These are phyloP conservation scores for Coemansia sp. DNA, from an alignment of 192 early-diverging fungal species.

Conservation along the genomic window DNA sequence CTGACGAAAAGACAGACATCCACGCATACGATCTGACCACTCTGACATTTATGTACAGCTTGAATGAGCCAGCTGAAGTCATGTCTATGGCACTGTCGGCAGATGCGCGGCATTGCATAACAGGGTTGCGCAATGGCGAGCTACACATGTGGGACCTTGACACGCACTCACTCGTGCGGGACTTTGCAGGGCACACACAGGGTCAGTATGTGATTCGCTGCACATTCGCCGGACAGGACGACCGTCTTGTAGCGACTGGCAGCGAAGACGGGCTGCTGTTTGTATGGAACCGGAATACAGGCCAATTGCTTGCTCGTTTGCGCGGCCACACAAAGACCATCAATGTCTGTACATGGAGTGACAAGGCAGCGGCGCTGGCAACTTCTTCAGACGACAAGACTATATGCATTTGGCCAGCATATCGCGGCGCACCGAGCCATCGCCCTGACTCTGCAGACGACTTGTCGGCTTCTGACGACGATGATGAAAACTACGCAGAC, in stretches of 20 bases:
- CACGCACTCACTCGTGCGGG: constrained; percentile 65
- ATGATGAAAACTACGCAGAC: not conserved
- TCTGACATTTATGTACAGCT: constrained; percentile 49
- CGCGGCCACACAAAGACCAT: constrained; percentile 43
- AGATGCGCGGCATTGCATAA: constrained; percentile 60
- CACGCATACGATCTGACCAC: constrained; percentile 51
- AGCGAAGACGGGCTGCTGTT: constrained; percentile 69
- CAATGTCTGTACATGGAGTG: constrained; percentile 48
- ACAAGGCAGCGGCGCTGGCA: constrained; percentile 29
- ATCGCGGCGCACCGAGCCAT: constrained; percentile 43
- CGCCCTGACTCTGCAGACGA: not conserved
- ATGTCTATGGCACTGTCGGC: constrained; percentile 68
- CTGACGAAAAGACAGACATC: constrained; percentile 41
- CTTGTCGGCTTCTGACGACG: not conserved
- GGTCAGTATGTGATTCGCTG: constrained; percentile 87
- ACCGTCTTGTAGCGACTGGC: constrained; percentile 85
- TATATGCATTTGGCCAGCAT: constrained; percentile 50
- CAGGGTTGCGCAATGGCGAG: constrained; percentile 58
- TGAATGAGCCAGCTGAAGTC: constrained; percentile 50
- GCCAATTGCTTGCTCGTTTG: constrained; percentile 32
- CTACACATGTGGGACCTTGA: constrained; percentile 89
- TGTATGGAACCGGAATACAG: constrained; percentile 52
- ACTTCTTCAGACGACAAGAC: constrained; percentile 51
- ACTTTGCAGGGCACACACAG: constrained; percentile 75
- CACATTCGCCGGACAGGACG: constrained; percentile 81